A percentile compares a stretch with the other conserved stretches of the same genome.
phyloP scores from a whole-genome alignment of 2,329 filamentous ascomycete genomes.

The Zelopaecilomyces penicillatus region DNA sequence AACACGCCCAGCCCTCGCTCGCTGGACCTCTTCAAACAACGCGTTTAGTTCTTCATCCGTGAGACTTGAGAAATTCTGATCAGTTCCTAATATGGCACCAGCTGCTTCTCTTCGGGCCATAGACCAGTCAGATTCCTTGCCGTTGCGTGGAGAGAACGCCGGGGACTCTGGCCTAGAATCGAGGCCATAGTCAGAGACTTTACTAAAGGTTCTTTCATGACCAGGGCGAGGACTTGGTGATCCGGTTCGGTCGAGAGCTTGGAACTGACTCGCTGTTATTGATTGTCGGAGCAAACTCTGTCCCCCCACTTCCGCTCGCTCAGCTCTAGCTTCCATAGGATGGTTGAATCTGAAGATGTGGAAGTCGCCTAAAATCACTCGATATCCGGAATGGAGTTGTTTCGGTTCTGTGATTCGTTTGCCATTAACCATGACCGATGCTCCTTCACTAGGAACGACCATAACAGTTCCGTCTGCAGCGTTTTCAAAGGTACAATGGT shows the following conservation, averaged over 20 bases:
- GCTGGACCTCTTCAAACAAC: constrained; percentile 88
- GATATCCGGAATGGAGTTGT: constrained; percentile 81
- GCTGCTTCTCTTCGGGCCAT: constrained; percentile 91
- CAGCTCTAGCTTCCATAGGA: constrained; percentile 87
- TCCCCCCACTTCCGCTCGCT: constrained; percentile 65
- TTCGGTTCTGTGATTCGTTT: constrained; percentile 79
- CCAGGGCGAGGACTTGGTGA: constrained; percentile 53
- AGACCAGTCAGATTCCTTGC: constrained; percentile 87
- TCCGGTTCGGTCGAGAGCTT: constrained; percentile 48
- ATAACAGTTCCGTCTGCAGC: constrained; percentile 81
- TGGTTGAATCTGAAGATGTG: constrained; percentile 99
- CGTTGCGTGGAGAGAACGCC: constrained; percentile 52
- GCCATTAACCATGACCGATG: constrained; percentile 96
- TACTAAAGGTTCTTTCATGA: constrained; percentile 76
- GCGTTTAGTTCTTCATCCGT: constrained; percentile 92
- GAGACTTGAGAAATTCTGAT: constrained; percentile 83
- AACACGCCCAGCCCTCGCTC: constrained; percentile 69
- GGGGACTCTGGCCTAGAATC: constrained; percentile 76
- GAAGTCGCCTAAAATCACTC: constrained; percentile 94
- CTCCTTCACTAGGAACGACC: constrained; percentile 79
- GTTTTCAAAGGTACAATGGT: constrained; percentile 94
- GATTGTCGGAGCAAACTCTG: constrained; percentile 77
- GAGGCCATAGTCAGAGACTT: constrained; percentile 64
- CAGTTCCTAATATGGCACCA: constrained; percentile 76
- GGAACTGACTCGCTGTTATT: constrained; percentile 53